A percentile compares a stretch with the other conserved stretches of the same genome.
Conservation (phyloP, 305 asterid species). For the Fraxinus angustifolia region DNA sequence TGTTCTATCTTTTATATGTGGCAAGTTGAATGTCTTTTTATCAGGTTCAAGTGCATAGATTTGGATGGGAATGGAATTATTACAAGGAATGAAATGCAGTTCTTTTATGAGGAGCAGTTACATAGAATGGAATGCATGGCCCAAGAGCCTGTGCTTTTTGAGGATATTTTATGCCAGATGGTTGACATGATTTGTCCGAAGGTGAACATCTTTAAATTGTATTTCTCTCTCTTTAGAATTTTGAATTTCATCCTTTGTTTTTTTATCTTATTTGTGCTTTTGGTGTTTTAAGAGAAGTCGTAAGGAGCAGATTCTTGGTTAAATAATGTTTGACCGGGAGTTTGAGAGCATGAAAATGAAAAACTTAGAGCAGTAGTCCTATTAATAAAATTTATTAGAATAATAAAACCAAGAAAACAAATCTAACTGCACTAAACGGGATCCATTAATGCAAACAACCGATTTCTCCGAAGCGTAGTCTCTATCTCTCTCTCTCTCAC, state of each 20-base stretch:
- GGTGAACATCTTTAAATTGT: conserved; percentile 41
- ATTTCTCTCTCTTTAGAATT: not conserved
- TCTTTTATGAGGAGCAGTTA: conserved; percentile 98
- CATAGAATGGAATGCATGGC: conserved; percentile 99
- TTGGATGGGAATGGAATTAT: conserved; percentile 92
- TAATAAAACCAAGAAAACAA: not conserved
- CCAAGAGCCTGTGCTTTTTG: conserved; percentile 99
- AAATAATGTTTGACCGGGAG: conserved; percentile 11
- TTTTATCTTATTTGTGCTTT: not conserved
- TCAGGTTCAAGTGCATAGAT: conserved; percentile 99
- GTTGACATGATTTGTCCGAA: conserved; percentile 95
- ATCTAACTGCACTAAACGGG: not conserved
- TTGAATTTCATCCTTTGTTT: not conserved
- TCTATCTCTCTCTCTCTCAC: not conserved
- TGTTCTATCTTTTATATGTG: conserved; percentile 5
- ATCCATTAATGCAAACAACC: not conserved
- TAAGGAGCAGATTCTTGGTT: conserved; percentile 10
- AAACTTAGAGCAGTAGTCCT: not conserved
- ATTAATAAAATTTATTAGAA: not conserved
- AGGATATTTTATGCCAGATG: conserved; percentile 94
- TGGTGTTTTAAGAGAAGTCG: not conserved
- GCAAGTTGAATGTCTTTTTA: conserved; percentile 16
- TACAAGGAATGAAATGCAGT: conserved; percentile 94
- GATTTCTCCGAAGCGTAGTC: not conserved
- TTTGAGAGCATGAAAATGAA: not conserved